Base-by-base conservation (phyloP, 805 yeast genomes). In the Kodamaea leandrae region DNA sequence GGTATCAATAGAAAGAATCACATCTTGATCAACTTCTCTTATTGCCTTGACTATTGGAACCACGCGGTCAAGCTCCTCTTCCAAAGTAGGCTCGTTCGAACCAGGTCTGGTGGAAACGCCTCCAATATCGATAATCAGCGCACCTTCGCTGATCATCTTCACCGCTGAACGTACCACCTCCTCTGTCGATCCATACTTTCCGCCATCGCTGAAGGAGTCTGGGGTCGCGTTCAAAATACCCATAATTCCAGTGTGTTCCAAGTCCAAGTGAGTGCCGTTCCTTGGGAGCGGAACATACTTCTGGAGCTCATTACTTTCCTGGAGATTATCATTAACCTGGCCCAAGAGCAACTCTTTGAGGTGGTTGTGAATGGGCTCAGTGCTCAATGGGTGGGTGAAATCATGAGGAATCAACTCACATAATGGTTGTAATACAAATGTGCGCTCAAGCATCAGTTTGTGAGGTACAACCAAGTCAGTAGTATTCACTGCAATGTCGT, bases 81-180 rank as follows among this genome's bases (percentile, higher is more conserved):
- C 75, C 15, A 60, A 73, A 2, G 74, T 53, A 0, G 84, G 82
- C 41, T 78, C 86, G 1, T 49, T 53, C 1, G 95, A 78, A 1
- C 88, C 87, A 0, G 99, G 99, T 37, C 95, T 74, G 0, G 99
- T 93, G 1, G 96, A 87, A 43, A 88, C 86, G 2, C 99, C 99
- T 6, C 99, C 99, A 41, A 93, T 74, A 59, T 93, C 99, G 27
- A 93, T 71, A 21, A 93, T 85, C 19, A 71, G 69, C n/a, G 89
- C 86, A 1, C 87, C 89, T 16, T 73, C 64, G 0, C 58, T 52
- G 4, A 78, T 72, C 72, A 86, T 72, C 27, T 61, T 48, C 29
- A 62, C 57, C 0, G 83, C 84, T 17, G 66, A 63, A 0, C 51
- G 54, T 19, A 82, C 55, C 2, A 80, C 70, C 8, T 62, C 60